These are phyloP conservation scores for Phytophthora palmivora DNA, from an alignment of 352 stramenopile species.

Conservation along the genomic window DNA sequence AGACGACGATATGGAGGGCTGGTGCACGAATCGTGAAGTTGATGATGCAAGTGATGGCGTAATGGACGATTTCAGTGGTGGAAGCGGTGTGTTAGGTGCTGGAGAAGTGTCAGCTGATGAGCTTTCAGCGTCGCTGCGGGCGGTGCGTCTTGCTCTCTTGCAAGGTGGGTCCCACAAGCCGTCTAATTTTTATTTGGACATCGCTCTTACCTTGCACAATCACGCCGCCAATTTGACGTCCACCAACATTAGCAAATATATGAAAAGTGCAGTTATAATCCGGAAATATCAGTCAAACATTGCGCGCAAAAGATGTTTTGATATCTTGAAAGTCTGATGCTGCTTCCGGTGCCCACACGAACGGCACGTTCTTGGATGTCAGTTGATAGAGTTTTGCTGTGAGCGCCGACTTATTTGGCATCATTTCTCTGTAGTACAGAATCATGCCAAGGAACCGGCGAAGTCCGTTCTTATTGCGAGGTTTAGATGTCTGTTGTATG, in stretches of 20 bases:
- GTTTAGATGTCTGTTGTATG: background rate
- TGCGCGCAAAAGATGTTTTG: conserved; percentile 1
- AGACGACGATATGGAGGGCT: too few species aligned
- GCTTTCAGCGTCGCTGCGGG: too few species aligned
- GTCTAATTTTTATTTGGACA: too few species aligned
- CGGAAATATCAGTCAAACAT: conserved; percentile 4
- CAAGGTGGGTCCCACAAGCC: too few species aligned
- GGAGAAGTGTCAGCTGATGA: too few species aligned
- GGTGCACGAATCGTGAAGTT: too few species aligned
- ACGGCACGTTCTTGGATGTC: conserved; percentile 9
- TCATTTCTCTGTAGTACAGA: conserved; percentile 15
- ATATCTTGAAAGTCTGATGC: background rate
- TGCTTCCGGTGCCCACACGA: conserved; percentile 2
- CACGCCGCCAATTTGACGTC: too few species aligned
- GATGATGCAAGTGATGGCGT: too few species aligned
- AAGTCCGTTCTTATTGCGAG: background rate
- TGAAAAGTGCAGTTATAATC: conserved; percentile 6
- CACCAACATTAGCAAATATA: conserved; percentile 5
- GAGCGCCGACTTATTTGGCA: conserved; percentile 14
- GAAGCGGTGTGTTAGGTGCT: too few species aligned
- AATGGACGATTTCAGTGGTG: too few species aligned
- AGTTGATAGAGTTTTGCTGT: background rate
- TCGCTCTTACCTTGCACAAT: conserved; percentile 8
- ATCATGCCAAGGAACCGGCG: conserved; percentile 13
- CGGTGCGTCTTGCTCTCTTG: too few species aligned